Evolutionary conservation across 1,139 yeast species (phyloP), one percentile per base, ranked within the genome.

Genomic region (Geotrichum klebahnii): DNA sequence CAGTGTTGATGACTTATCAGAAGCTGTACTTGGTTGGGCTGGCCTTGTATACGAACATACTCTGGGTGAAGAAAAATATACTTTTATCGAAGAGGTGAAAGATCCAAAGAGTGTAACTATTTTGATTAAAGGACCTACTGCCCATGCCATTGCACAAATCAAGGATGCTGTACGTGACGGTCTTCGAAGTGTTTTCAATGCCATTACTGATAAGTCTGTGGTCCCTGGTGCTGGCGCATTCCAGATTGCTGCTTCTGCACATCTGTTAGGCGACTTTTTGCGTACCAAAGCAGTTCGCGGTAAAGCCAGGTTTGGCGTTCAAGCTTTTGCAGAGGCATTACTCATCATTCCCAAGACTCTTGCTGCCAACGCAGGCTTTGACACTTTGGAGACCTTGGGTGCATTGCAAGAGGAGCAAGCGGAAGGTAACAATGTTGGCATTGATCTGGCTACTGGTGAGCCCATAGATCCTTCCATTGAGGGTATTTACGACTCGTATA

Each of bases 121-220:
- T 54, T 76, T 94, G 57, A 90, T 94, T 65, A 88, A 88, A 70
- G 98, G 97, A 34, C 89, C 97, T 46, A 92, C 94, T 56, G 80
- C 81, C 59, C 95, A 92, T 67, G 79, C 89, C 43, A 79, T 94
- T 60, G 85, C 81, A 61, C 98, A 92, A 72, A 84, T 95, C 37
- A 89, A 90, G 67, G 98, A 94, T 66, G 97, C 98, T 0, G 89
- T 94, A 16, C 81, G 98, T 65, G 98, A 94, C 67, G 99, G 99
- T 33, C 75, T 94, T 54, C 81, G 98, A 62, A 89, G 97, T 2
- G 97, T 94, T 19, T 82, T 95, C 47, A 94, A 94, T 65, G 94
- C 92, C 28, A 73, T 94, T 50, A 84, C 82, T 64, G 99, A 94
- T 68, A 78, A 81, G 60, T 73, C 84, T 43, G 82, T 94, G 44